Evolutionary conservation across 2,329 filamentous ascomycete species (phyloP), one percentile per base, ranked within the genome.

Genomic region (Curvularia spicifera): DNA sequence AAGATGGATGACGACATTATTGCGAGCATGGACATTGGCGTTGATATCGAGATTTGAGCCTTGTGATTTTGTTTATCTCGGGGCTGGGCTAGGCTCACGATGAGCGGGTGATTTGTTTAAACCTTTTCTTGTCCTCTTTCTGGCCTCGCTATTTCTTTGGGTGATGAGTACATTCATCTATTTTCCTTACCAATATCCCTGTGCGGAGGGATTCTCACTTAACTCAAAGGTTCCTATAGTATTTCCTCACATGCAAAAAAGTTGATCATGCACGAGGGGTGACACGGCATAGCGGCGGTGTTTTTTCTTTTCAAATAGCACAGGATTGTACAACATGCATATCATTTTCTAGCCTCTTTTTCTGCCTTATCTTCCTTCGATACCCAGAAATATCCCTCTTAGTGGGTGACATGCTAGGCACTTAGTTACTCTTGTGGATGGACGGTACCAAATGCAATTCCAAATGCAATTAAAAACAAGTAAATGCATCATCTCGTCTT

Each of bases 1-100:
- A 85, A 93, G 56, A 89, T 90, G 82, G 93, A 97, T 61, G 95
- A 98, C 72, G 95, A 98, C 72, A 90, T 97, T 55, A 94, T 98
- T 76, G 93, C 90, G 1, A 85, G 88, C 26, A 81, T 98, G 81
- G 95, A 98, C 75, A 80, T 98, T 68, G 94, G 92, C 28, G 92
- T 98, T 74, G 94, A 98, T 68, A 88, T 97, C 69, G 93, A 96
- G 66, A 91, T 96, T 67, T 91, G 71, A 78, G 60, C 48, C 9
- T 35, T 37, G 15, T 53, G 18, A 40, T 40, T 26, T 28, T 15
- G 4, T 31, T 31, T 9, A 18, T 37, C 15, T 37, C 7, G 35
- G 15, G 20, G 18, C 18, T 18, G 20, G 20, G 29, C 13, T 35
- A 8, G 29, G 9, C 24, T 37, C 26, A 24, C 45, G 12, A 20